Conservation (phyloP, 257 asterid genomes). For the Solanum chmielewskii region DNA sequence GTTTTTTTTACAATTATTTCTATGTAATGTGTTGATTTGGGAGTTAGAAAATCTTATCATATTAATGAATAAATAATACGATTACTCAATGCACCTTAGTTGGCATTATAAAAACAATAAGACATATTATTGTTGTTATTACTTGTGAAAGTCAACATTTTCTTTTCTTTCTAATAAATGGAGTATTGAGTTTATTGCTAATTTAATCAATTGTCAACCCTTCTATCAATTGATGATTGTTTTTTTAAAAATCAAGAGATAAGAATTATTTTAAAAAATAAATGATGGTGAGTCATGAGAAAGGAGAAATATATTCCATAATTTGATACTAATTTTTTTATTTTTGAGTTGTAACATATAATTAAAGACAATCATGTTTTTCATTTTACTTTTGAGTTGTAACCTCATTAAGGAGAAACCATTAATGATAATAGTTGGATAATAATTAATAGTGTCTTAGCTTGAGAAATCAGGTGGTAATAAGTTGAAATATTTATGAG, state of each 20-base stretch:
- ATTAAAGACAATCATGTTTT: background rate
- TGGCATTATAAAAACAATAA: constrained; percentile 7
- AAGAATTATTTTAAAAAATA: background rate
- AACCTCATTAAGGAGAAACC: background rate
- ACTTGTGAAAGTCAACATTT: constrained; percentile 8
- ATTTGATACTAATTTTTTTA: background rate
- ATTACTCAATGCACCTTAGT: constrained; percentile 9
- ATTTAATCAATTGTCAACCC: background rate
- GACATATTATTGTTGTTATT: background rate
- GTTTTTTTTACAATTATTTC: constrained; percentile 1
- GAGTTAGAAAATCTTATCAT: constrained; percentile 33
- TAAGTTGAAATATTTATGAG: background rate
- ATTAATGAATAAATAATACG: constrained; percentile 15
- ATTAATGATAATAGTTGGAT: background rate
- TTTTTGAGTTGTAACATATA: background rate
- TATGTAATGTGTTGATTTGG: constrained; percentile 34
- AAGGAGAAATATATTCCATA: background rate
- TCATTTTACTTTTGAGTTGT: background rate
- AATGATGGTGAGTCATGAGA: background rate
- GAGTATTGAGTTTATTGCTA: background rate
- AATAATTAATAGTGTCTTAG: background rate
- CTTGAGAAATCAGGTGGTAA: background rate
- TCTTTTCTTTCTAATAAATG: background rate
- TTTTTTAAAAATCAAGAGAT: background rate
- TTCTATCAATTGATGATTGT: background rate